Conservation (phyloP, 768 basidiomycete genomes). For the Dictyophora rubrovolvata region DNA sequence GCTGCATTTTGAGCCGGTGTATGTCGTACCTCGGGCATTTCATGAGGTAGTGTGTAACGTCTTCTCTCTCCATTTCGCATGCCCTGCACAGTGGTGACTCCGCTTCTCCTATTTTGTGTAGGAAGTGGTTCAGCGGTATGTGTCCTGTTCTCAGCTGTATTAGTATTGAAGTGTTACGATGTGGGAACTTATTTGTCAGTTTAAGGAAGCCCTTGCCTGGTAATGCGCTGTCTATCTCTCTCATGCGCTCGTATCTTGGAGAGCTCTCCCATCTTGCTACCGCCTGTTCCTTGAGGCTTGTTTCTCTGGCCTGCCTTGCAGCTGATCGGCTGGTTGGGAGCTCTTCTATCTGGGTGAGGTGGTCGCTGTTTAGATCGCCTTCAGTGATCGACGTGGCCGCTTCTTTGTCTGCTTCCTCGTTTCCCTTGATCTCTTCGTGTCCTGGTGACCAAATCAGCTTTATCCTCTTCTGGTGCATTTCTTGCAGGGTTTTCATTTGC, state of each 20-base stretch:
- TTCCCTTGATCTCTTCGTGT: conserved; percentile 12
- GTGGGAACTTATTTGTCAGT: background rate
- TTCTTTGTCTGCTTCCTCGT: conserved; percentile 17
- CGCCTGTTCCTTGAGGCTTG: too few species aligned
- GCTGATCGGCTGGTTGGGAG: too few species aligned
- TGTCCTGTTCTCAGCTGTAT: background rate
- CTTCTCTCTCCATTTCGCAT: background rate
- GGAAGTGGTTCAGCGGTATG: background rate
- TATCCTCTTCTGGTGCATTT: background rate
- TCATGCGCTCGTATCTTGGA: too few species aligned
- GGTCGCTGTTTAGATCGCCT: too few species aligned
- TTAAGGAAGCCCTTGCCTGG: too few species aligned
- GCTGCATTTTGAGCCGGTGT: too few species aligned
- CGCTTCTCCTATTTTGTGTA: background rate
- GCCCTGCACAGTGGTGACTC: background rate
- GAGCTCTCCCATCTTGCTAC: too few species aligned
- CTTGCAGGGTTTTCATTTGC: background rate
- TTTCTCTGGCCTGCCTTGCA: too few species aligned
- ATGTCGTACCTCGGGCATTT: too few species aligned
- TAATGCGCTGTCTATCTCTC: too few species aligned
- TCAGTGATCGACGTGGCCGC: conserved; percentile 5
- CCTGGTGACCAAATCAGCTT: conserved; percentile 15
- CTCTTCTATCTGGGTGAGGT: too few species aligned
- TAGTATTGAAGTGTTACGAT: background rate
- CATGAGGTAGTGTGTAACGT: background rate